Evolutionary conservation across 345 rosid genomes (phyloP).

Genomic region (Linum tenue): DNA sequence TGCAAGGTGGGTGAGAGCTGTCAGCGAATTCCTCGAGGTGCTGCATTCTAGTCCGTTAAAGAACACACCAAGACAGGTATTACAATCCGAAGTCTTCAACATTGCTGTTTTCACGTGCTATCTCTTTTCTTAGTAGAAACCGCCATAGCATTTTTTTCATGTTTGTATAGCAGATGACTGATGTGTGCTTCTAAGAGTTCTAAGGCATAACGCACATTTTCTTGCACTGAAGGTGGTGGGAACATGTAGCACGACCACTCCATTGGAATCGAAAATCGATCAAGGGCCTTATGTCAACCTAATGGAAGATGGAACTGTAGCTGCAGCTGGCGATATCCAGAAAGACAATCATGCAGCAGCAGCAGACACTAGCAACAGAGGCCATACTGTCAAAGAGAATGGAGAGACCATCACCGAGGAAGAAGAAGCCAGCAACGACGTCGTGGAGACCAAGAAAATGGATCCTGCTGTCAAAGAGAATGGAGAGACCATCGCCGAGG

Average conservation of each 20-base stretch:
- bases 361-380: slow-evolving; percentile 8
- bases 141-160: too few species aligned
- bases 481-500: slow-evolving; percentile 8
- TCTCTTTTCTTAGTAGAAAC: too few species aligned
- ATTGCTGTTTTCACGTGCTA: neutral
- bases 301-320: slow-evolving; percentile 32
- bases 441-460: slow-evolving; percentile 2
- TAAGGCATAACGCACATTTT: neutral
- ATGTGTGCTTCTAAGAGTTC: neutral
- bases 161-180: neutral
- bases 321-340: slow-evolving; percentile 19
- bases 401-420: neutral
- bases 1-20: slow-evolving; percentile 37
- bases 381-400: neutral
- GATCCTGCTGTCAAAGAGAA: neutral
- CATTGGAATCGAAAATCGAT: slow-evolving; percentile 23
- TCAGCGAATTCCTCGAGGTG: slow-evolving; percentile 22
- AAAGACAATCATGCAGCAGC: neutral
- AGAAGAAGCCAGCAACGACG: slow-evolving; percentile 5
- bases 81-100: neutral
- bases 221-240: slow-evolving; percentile 14
- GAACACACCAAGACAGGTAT: slow-evolving; percentile 20
- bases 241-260: slow-evolving; percentile 6
- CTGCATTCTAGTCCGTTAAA: slow-evolving; percentile 19
- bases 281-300: slow-evolving; percentile 33